phyloP scores from a whole-genome alignment of 805 yeast genomes.

The Candida stauntonica region DNA sequence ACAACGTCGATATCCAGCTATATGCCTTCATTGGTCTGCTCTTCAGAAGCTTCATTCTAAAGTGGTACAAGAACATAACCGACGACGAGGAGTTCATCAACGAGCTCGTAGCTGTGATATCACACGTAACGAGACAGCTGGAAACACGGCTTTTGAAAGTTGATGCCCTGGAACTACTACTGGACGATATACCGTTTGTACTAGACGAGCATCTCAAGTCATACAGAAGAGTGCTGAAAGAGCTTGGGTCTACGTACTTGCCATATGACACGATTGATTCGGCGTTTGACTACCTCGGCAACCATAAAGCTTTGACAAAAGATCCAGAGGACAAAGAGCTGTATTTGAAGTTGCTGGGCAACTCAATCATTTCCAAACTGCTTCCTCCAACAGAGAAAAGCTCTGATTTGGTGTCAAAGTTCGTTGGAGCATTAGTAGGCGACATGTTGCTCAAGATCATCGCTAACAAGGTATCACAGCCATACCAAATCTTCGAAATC shows the following conservation, averaged over 20 bases:
- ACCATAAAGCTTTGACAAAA: constrained; percentile 32
- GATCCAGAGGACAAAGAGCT: constrained; percentile 25
- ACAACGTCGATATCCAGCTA: constrained; percentile 39
- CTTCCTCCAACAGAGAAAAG: constrained; percentile 39
- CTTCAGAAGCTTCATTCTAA: constrained; percentile 41
- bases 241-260: constrained; percentile 29
- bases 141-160: constrained; percentile 31
- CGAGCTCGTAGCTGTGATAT: constrained; percentile 37
- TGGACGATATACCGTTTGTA: constrained; percentile 43
- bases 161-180: constrained; percentile 33
- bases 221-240: constrained; percentile 26
- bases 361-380: constrained; percentile 31
- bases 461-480: constrained; percentile 43
- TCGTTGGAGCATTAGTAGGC: constrained; percentile 37
- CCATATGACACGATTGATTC: constrained; percentile 30
- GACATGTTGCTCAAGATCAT: constrained; percentile 40
- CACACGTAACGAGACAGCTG: constrained; percentile 37
- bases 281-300: constrained; percentile 31
- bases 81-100: constrained; percentile 37
- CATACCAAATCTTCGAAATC: constrained; percentile 48
- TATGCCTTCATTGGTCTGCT: constrained; percentile 44
- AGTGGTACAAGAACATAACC: constrained; percentile 41
- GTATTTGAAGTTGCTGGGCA: constrained; percentile 35
- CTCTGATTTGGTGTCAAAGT: constrained; percentile 36
- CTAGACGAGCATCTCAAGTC: constrained; percentile 35